These are phyloP conservation scores for Phytophthora pini DNA, from an alignment of 352 stramenopile species.

Conservation along the genomic window DNA sequence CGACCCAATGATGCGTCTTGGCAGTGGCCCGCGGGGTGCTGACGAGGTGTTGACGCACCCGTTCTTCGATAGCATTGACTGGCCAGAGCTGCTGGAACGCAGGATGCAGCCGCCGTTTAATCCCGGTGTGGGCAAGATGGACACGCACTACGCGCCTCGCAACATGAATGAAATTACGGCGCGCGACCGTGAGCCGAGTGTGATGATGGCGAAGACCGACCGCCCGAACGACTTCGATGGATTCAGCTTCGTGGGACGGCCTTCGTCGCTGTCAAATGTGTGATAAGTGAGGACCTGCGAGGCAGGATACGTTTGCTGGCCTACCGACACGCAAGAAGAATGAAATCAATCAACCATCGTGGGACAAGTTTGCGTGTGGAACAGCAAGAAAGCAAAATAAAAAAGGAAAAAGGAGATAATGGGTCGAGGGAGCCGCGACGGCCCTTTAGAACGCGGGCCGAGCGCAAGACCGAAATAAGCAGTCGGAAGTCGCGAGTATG, in stretches of 20 bases:
- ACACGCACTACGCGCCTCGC: conserved; percentile 86
- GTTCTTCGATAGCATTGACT: conserved; percentile 94
- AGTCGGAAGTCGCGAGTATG: conserved; percentile 31
- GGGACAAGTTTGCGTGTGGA: conserved; percentile 20
- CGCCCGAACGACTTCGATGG: conserved; percentile 89
- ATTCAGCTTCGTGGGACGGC: conserved; percentile 91
- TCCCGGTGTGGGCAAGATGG: conserved; percentile 87
- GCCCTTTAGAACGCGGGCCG: conserved; percentile 44
- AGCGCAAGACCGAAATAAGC: conserved; percentile 33
- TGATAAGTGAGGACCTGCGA: conserved; percentile 31
- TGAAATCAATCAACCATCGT: conserved; percentile 22
- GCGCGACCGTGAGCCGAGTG: conserved; percentile 80
- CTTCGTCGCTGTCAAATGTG: conserved; percentile 71
- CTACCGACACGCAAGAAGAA: conserved; percentile 8
- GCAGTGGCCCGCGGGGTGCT: conserved; percentile 89
- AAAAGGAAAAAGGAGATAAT: conserved; percentile 29
- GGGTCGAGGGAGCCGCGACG: conserved; percentile 29
- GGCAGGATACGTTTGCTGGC: conserved; percentile 29
- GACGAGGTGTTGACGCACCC: conserved; percentile 92
- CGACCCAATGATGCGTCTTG: conserved; percentile 95
- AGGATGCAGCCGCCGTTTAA: conserved; percentile 87
- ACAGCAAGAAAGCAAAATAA: conserved; percentile 30
- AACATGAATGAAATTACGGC: conserved; percentile 91
- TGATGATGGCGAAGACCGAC: conserved; percentile 65
- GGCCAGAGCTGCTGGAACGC: conserved; percentile 87